Evolutionary conservation across 1,139 yeast species (phyloP).

Genomic region (Schwanniomyces etchellsii): DNA sequence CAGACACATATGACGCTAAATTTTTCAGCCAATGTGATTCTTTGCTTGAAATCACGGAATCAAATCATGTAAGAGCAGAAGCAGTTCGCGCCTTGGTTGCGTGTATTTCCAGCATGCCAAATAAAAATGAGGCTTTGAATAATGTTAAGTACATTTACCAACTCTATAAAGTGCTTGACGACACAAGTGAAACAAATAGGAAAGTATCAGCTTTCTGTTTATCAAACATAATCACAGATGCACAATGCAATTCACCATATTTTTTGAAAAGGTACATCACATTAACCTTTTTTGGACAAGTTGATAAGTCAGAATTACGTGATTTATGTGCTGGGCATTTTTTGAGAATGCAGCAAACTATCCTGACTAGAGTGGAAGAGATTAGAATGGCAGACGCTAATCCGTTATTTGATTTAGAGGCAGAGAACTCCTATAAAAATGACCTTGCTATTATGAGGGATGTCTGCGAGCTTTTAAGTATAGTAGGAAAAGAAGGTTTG

Average conservation of each 20-base stretch:
- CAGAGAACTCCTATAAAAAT: constrained; percentile 23
- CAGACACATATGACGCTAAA: not conserved
- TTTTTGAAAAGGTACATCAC: not conserved
- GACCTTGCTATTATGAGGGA: not conserved
- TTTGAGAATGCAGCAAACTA: not conserved
- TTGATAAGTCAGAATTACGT: not conserved
- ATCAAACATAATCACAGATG: too few relatives aligned
- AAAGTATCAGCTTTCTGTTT: not conserved
- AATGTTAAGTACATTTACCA: not conserved
- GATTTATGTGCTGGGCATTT: not conserved
- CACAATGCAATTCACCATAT: too few relatives aligned
- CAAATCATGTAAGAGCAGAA: not conserved
- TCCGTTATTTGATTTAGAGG: constrained; percentile 27
- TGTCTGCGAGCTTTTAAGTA: not conserved
- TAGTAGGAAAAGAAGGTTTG: not conserved
- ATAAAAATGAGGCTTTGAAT: not conserved
- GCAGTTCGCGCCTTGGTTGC: not conserved
- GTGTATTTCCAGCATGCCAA: not conserved
- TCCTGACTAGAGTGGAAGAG: not conserved
- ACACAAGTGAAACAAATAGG: not conserved
- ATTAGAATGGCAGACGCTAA: constrained; percentile 2
- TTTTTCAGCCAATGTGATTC: not conserved
- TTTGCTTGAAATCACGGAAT: not conserved
- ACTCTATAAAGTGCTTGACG: not conserved
- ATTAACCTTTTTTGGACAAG: not conserved